phyloP scores from a whole-genome alignment of 495 filamentous ascomycete genomes.

The Corynascus novoguineensis region DNA sequence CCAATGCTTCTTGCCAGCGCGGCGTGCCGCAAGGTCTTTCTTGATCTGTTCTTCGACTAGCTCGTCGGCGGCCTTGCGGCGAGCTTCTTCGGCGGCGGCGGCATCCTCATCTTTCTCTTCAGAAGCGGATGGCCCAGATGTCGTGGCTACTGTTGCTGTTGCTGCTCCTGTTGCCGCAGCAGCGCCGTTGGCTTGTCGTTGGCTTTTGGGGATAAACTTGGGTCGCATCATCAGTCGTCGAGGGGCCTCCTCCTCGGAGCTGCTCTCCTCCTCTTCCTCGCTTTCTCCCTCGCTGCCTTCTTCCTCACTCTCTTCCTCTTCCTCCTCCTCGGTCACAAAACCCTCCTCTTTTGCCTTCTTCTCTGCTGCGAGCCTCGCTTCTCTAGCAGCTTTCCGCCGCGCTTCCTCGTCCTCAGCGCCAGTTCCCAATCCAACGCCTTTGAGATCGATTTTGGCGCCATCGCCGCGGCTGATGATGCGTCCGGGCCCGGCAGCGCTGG shows the following conservation, averaged over 20 bases:
- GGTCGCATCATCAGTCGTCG: conserved; percentile 73
- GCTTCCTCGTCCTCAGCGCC: conserved; percentile 44
- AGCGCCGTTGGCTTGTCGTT: conserved; percentile 44
- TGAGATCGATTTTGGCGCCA: conserved; percentile 62
- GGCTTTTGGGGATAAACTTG: conserved; percentile 83
- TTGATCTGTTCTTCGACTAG: conserved; percentile 85
- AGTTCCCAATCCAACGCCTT: conserved; percentile 40
- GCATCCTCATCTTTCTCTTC: conserved; percentile 26
- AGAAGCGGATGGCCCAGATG: conserved; percentile 1
- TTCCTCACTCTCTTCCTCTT: conserved; percentile 31
- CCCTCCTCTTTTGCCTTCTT: conserved; percentile 61
- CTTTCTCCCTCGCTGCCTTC: conserved; percentile 47
- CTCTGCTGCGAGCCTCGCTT: conserved; percentile 38
- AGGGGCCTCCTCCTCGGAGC: conserved; percentile 63
- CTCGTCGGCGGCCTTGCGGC: conserved; percentile 62
- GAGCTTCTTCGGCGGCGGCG: conserved; percentile 39
- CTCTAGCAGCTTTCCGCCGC: conserved; percentile 39
- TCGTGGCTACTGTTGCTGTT: conserved; percentile 12
- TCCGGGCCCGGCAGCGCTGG: conserved; percentile 47
- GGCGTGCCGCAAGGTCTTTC: conserved; percentile 67
- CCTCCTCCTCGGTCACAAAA: conserved; percentile 61
- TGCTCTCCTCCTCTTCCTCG: conserved; percentile 48
- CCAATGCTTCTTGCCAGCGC: conserved; percentile 74
- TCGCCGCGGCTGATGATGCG: conserved; percentile 54
- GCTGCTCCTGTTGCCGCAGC: conserved; percentile 15